Evolutionary conservation across 2,329 filamentous ascomycete species (phyloP).

Genomic region (Claviceps spartinae): DNA sequence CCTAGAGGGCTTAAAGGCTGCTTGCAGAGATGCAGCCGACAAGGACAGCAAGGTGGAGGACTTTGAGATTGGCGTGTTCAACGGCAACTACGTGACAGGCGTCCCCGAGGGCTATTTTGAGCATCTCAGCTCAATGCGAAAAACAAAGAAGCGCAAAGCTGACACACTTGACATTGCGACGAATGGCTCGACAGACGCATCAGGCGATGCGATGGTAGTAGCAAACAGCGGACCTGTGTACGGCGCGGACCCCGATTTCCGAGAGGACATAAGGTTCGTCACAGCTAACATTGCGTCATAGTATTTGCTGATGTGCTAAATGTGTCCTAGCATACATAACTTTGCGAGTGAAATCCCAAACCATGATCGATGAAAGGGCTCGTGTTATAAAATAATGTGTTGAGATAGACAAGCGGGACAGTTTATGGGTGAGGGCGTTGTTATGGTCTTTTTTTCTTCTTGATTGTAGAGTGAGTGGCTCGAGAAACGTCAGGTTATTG

Average conservation of each 20-base stretch:
- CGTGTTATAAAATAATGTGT: not conserved
- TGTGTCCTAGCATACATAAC: not conserved
- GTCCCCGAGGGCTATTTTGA: conserved; percentile 73
- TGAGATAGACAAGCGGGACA: not conserved
- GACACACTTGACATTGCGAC: not conserved
- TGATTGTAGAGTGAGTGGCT: no score
- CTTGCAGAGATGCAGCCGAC: conserved; percentile 56
- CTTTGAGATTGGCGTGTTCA: conserved; percentile 90
- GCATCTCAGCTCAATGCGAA: conserved; percentile 58
- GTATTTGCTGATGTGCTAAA: not conserved
- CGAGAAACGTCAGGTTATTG: no score
- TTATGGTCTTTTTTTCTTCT: not conserved
- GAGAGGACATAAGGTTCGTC: conserved; percentile 6
- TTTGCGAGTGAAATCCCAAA: not conserved
- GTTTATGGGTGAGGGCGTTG: not conserved
- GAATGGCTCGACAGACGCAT: not conserved
- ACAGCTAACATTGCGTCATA: not conserved
- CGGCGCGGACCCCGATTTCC: not conserved
- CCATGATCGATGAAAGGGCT: not conserved
- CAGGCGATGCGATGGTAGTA: not conserved
- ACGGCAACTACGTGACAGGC: conserved; percentile 70
- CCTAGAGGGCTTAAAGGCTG: conserved; percentile 42
- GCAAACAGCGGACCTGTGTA: not conserved
- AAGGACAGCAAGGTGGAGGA: conserved; percentile 38
- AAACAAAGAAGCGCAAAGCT: conserved; percentile 11